A percentile compares a stretch with the other conserved stretches of the same genome.
Evolutionary conservation across 2,329 filamentous ascomycete genomes (phyloP).

Genomic region (Claviceps sp.): DNA sequence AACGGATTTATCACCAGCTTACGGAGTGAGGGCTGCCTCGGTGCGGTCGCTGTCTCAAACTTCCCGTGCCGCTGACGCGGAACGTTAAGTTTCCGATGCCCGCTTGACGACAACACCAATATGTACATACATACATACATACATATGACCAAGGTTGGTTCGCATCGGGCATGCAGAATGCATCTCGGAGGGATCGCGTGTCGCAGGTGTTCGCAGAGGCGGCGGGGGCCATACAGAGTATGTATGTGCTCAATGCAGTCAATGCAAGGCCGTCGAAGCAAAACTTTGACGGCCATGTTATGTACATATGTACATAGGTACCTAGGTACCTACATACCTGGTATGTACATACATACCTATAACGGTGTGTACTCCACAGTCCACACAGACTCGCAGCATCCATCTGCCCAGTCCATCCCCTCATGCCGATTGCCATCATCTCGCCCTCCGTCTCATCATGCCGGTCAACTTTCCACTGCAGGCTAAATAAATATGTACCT

Average conservation of each 20-base stretch:
- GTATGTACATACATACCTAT: too few relatives aligned
- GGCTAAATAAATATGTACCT: neutral
- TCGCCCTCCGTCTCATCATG: neutral
- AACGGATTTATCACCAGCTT: neutral
- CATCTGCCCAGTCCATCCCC: neutral
- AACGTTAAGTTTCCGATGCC: neutral
- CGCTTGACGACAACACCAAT: neutral
- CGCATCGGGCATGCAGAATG: neutral
- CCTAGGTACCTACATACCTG: neutral
- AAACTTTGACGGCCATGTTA: too few relatives aligned
- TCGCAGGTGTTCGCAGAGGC: too few relatives aligned
- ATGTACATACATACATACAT: too few relatives aligned
- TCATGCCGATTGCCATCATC: neutral
- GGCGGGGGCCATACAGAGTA: too few relatives aligned
- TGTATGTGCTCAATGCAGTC: too few relatives aligned
- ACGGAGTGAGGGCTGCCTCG: neutral
- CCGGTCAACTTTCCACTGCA: neutral
- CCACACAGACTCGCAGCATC: neutral
- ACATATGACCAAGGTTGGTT: too few relatives aligned
- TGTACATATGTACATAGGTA: too few relatives aligned
- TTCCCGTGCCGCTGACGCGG: neutral
- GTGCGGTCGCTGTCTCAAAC: neutral
- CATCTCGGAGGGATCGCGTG: too few relatives aligned
- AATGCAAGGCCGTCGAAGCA: too few relatives aligned
- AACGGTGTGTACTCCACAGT: too few relatives aligned